Conservation (phyloP, 2,329 filamentous ascomycete species). For the Cordyceps javanica region DNA sequence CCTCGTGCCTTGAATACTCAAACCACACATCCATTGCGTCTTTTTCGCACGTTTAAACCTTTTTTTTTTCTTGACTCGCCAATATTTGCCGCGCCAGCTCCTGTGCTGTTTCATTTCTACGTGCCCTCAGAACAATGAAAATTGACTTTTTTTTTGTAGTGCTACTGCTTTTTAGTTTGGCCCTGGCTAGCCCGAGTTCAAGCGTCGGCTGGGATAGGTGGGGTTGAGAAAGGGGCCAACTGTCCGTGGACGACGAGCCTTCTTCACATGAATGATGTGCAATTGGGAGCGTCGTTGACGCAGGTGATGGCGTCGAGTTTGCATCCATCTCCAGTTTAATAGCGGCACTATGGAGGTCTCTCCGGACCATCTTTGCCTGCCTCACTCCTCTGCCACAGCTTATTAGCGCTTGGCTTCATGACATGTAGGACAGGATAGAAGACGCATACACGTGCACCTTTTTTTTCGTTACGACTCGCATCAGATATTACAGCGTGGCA, state of each 20-base stretch:
- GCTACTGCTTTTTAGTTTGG: background rate
- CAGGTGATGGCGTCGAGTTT: background rate
- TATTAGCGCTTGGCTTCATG: background rate
- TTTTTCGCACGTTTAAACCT: background rate
- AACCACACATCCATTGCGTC: background rate
- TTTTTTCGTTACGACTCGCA: background rate
- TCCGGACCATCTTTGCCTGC: background rate
- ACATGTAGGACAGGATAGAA: background rate
- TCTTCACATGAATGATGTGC: too few relatives aligned
- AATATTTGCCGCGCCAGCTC: background rate
- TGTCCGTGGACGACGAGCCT: too few relatives aligned
- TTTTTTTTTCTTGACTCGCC: background rate
- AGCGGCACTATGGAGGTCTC: background rate
- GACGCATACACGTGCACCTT: background rate
- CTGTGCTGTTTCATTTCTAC: constrained; percentile 1
- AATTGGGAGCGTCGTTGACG: too few relatives aligned
- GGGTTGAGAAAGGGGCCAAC: background rate
- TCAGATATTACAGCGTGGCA: background rate
- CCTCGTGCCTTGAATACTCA: background rate
- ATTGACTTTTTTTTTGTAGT: background rate
- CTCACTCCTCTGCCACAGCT: background rate
- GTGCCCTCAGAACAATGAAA: background rate
- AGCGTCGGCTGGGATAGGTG: background rate
- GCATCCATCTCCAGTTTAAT: background rate
- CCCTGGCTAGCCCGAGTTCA: background rate